A percentile compares a stretch with the other conserved stretches of the same genome.
These are phyloP conservation scores for Candida nanaspora DNA, from an alignment of 805 yeast genomes.

Conservation along the genomic window DNA sequence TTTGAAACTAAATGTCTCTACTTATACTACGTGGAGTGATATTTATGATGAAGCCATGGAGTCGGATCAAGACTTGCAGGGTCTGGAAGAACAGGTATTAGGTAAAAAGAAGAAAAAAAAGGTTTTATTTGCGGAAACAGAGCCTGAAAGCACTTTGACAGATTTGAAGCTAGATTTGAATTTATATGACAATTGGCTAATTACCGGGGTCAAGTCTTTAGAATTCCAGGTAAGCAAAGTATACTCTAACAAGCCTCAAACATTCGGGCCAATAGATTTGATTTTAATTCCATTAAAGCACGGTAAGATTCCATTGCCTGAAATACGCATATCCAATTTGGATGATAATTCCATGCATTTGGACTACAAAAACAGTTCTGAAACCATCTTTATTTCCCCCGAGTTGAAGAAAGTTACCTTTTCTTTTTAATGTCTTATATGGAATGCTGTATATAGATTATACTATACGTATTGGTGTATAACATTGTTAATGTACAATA, in stretches of 20 bases:
- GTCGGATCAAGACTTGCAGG: too few species aligned
- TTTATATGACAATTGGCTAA: constrained; percentile 62
- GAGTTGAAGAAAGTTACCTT: constrained; percentile 56
- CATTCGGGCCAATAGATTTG: constrained; percentile 25
- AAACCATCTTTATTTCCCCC: constrained; percentile 65
- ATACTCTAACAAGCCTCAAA: constrained; percentile 1
- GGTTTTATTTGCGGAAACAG: constrained; percentile 8
- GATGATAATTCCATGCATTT: constrained; percentile 42
- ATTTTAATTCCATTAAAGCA: constrained; percentile 66
- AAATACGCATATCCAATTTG: constrained; percentile 36
- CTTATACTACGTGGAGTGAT: constrained; percentile 38
- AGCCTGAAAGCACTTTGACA: constrained; percentile 8
- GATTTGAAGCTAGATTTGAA: constrained; percentile 17
- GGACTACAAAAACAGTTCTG: constrained; percentile 61
- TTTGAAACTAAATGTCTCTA: constrained; percentile 33
- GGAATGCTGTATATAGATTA: background rate
- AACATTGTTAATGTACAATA: constrained; percentile 1
- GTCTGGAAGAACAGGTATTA: too few species aligned
- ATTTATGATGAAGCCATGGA: background rate
- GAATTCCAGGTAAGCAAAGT: constrained; percentile 32
- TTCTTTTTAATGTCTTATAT: constrained; percentile 33
- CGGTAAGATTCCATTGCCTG: constrained; percentile 69
- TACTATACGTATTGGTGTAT: too few species aligned
- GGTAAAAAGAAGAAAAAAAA: constrained; percentile 16
- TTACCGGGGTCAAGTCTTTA: constrained; percentile 63